Base-by-base conservation (phyloP, 805 yeast genomes). In the Yarrowia sp. region DNA sequence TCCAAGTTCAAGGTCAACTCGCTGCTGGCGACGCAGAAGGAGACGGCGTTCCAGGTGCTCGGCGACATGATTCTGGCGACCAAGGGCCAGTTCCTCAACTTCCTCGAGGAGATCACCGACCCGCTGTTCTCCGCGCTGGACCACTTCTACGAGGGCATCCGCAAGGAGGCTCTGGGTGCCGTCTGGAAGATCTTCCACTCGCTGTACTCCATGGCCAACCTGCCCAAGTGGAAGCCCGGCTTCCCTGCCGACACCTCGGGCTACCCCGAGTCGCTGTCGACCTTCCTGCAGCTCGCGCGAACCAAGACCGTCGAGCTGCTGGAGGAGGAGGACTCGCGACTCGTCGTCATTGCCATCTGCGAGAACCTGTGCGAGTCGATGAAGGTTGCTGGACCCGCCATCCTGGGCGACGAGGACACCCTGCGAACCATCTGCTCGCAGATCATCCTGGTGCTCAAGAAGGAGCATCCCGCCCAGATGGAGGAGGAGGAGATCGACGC, bases 11-110 rank as follows among this genome's bases (percentile, higher is more conserved):
- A 89, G 68, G 91, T 94, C 66, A 92, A 91, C 81, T 88, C 97
- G 58, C 97, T 97, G 79, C 84, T 94, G 69, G 90, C 97, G 67
- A 87, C 89, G 69, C 99, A 93, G 77, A 93, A 93, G 77, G 97
- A 92, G 77, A 89, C 90, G 67, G 97, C 97, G n/a, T 82, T 92
- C 47, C 90, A 90, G 70, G 94, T 97, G 7, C 77, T 91, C 67
- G 84, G 89, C 55, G 98, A 94, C 72, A 82, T 92, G 72, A 96
- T 97, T 59, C 75, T 81, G 61, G 97, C 96, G 68, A 88, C 97
- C 53, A 88, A 91, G 71, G 85, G 83, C 63, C 84, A 84, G 61
- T 91, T 93, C 76, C 82, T 85, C 70, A 84, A 85, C 69, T 90
- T 84, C 70, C 87, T 90, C 64, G 90, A 89, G 72, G 77, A 72